Base-by-base conservation (phyloP, 305 asterid genomes). In the Rubia occidens region DNA sequence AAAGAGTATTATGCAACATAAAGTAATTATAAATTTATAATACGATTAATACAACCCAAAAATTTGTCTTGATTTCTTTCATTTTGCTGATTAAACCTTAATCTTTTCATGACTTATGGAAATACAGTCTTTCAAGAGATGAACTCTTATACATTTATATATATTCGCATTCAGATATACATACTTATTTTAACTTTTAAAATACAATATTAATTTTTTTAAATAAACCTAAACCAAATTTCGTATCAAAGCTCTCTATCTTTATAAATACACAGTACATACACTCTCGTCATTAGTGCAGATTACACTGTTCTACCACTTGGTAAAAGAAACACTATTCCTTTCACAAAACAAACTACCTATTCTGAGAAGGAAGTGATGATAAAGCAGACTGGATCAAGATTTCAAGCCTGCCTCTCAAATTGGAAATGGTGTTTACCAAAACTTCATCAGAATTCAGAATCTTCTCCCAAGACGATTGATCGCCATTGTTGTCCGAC, bases 301-400 rank as follows among this genome's bases (percentile, higher is more conserved):
- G 2, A 15, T 6, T 53, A 5, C 24, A 17, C 9, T 54, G 60
- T 18, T 54, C 24, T 54, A 14, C 29, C 21, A 56, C 61, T 21
- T 56, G 14, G 61, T 56, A 17, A 56, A 56, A 18, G 61, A 55
- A 49, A 44, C 3, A 3, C 2, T 44, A 9, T 44, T 44, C 60
- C 58, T 15, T 51, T 21, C 13, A 21, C 63, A 58, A 58, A 58
- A 20, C n/a, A 60, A 29, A 66, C 85, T 73, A 88, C 69, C 88
- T 82, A 72, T 70, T 79, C 55, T 77, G 83, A 20, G 69, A 64
- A 68, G 86, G 79, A 75, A 93, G 82, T 67, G 66, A 68, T 10
- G 85, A 59, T 59, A 94, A 62, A 20, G 96, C 87, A 26, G 87
- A 81, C 45, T 76, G 87, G 62, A 91, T 75, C 85, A 78, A 71